Base-by-base conservation (phyloP, 2,329 filamentous ascomycete genomes). In the Escovopsis sp. region DNA sequence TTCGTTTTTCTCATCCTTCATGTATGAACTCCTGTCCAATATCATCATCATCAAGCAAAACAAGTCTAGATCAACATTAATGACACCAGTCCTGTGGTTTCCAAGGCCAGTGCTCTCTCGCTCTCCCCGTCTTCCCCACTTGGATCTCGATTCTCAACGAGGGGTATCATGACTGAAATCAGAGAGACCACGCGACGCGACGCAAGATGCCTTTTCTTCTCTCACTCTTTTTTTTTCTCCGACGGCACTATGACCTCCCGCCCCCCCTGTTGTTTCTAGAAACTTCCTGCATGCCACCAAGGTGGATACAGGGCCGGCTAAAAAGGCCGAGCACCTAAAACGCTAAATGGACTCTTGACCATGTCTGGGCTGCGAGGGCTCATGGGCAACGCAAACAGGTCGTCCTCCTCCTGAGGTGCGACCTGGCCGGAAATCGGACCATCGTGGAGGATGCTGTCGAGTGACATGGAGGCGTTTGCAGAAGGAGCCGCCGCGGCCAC, bases 331-430 rank as follows among this genome's bases (percentile, higher is more conserved):
- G 44, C 49, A 62, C 42, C 42, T 42, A 73, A 47, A 24, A 74
- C 62, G 51, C 72, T 76, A 55, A 94, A 95, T 0, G 86, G 87
- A 54, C 84, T 88, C 51, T 79, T 84, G 41, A 79, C 77, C 68
- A 91, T 86, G 50, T 93, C 86, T 0, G 87, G 87, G 52, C 84
- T 88, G 39, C 87, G 71, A 1, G 87, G 87, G 53, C 84, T 89
- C 63, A 94, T 76, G 2, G 85, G 86, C 40, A 94, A 71, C 0
- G 86, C 87, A 55, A 95, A 95, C 2, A 94, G 68, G 34, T 84
- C 88, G 44, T 94, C 86, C 49, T 86, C 81, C 1, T 58, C 56
- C 30, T 51, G 50, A 13, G 45, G 43, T 14, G 53, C 48, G 6
- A 45, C 43, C 3, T 48, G 39, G 35, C 53, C 48, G 25, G 51